Evolutionary conservation across 495 filamentous ascomycete species (phyloP).

Genomic region (Hyaloscypha variabilis): DNA sequence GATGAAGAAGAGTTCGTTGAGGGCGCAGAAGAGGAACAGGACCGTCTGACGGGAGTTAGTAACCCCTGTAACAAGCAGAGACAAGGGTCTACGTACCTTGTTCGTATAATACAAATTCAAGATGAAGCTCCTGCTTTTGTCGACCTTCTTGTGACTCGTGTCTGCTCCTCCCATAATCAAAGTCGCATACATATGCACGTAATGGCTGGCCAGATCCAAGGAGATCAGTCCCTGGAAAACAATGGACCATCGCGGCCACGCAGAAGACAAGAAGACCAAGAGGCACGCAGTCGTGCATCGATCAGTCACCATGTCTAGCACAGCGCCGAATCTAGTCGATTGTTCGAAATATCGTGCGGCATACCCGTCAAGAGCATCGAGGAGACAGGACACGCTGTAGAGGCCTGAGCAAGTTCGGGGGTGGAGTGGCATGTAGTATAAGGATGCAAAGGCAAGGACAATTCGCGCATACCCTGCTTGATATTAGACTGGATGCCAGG

Average conservation of each 20-base stretch:
- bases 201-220: conserved; percentile 92
- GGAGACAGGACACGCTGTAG: conserved; percentile 88
- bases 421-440: conserved; percentile 98
- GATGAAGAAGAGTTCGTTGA: conserved; percentile 97
- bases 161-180: conserved; percentile 75
- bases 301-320: conserved; percentile 97
- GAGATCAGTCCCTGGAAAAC: conserved; percentile 92
- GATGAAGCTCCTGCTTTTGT: conserved; percentile 74
- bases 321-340: conserved; percentile 90
- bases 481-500: conserved; percentile 8
- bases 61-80: conserved; percentile 10
- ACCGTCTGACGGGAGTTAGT: conserved; percentile 62
- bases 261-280: conserved; percentile 88
- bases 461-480: conserved; percentile 81
- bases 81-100: conserved; percentile 59
- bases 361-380: conserved; percentile 92
- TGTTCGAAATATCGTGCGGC: conserved; percentile 88
- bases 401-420: conserved; percentile 90
- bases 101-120: conserved; percentile 96
- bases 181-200: conserved; percentile 98
- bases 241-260: conserved; percentile 89
- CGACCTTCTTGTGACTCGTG: conserved; percentile 92
- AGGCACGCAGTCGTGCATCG: conserved; percentile 94
- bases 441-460: conserved; percentile 84
- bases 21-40: conserved; percentile 84